These are phyloP conservation scores for Emergomyces pasteurianus DNA, from an alignment of 2,329 filamentous ascomycete species.

Conservation along the genomic window DNA sequence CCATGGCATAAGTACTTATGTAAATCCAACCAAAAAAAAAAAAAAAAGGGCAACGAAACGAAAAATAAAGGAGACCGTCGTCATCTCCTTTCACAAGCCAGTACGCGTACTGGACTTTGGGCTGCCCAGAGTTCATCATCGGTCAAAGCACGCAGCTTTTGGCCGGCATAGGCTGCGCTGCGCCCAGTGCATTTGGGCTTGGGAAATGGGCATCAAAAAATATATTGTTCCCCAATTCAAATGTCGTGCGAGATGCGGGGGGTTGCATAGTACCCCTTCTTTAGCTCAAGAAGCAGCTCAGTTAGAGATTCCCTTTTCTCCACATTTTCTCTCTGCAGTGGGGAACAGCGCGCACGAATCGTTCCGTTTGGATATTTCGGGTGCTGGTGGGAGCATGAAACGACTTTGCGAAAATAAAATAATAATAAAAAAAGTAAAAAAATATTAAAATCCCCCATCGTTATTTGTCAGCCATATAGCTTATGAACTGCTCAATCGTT, in stretches of 20 bases:
- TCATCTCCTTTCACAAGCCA: neutral
- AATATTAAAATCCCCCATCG: neutral
- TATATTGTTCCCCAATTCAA: neutral
- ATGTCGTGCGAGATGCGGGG: neutral
- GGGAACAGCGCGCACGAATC: neutral
- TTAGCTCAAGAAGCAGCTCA: neutral
- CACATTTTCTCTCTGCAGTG: neutral
- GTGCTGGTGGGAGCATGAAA: neutral
- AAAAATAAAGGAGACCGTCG: neutral
- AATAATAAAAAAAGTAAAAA: too few species aligned
- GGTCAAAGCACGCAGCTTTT: neutral
- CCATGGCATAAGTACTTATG: too few species aligned
- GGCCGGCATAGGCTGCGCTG: neutral
- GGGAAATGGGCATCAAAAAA: neutral
- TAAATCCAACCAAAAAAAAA: neutral
- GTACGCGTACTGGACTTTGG: too few species aligned
- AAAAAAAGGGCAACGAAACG: too few species aligned
- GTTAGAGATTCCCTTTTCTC: neutral
- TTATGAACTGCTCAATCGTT: slow-evolving; percentile 10
- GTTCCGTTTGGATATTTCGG: neutral
- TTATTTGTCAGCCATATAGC: slow-evolving; percentile 7
- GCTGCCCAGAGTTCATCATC: neutral
- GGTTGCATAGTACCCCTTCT: neutral
- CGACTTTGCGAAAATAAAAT: neutral
- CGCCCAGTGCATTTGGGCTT: neutral